Evolutionary conservation across 2,329 filamentous ascomycete genomes (phyloP).

Genomic region (Neurospora crassa): DNA sequence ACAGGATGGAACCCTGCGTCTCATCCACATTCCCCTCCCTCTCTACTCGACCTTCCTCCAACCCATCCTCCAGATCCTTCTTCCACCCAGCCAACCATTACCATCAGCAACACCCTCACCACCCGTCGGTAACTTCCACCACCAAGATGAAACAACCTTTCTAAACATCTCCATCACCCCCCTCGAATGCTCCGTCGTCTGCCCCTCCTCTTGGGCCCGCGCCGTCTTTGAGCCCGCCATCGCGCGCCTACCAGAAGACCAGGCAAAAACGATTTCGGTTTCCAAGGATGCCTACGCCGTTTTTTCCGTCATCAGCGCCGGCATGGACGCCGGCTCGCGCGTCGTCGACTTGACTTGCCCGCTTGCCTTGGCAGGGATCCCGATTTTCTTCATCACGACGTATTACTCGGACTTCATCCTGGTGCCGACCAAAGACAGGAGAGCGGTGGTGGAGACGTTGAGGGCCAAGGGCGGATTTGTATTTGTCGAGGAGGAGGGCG

Average conservation of each 20-base stretch:
- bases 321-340: slow-evolving; percentile 81
- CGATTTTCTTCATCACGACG: slow-evolving; percentile 97
- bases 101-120: slow-evolving; percentile 20
- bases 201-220: slow-evolving; percentile 63
- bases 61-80: slow-evolving; percentile 74
- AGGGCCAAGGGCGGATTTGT: slow-evolving; percentile 66
- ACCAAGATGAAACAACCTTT: slow-evolving; percentile 54
- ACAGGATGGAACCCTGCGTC: slow-evolving; percentile 76
- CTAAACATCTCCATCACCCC: slow-evolving; percentile 90
- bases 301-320: slow-evolving; percentile 82
- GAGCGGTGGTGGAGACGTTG: slow-evolving; percentile 67
- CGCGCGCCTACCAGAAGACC: slow-evolving; percentile 46
- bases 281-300: slow-evolving; percentile 78
- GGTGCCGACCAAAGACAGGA: slow-evolving; percentile 65
- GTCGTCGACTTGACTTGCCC: slow-evolving; percentile 89
- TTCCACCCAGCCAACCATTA: slow-evolving; percentile 48
- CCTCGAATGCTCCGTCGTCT: slow-evolving; percentile 87
- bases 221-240: slow-evolving; percentile 68
- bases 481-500: slow-evolving; percentile 57
- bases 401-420: slow-evolving; percentile 98
- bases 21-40: slow-evolving; percentile 82
- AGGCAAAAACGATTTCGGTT: slow-evolving; percentile 53
- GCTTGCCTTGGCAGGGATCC: slow-evolving; percentile 81
- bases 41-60: slow-evolving; percentile 73
- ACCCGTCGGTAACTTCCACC: slow-evolving; percentile 23